Evolutionary conservation across 306 rosid genomes (phyloP).

Genomic region (Betula pendula): DNA sequence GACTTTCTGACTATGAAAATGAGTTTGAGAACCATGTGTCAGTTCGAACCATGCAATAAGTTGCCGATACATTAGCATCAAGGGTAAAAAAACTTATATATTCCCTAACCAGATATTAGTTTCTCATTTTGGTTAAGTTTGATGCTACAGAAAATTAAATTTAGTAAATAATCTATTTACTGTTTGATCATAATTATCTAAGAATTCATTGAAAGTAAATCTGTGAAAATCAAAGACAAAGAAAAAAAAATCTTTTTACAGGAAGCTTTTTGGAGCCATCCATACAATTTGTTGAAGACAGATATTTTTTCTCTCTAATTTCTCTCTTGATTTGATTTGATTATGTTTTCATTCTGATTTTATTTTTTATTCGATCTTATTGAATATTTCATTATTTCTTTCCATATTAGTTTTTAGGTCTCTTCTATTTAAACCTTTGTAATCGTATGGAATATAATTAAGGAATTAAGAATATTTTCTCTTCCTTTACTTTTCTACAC

Average conservation of each 20-base stretch:
- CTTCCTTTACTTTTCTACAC: no score
- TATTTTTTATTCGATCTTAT: no score
- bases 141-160: background rate
- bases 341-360: no score
- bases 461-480: no score
- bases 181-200: background rate
- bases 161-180: background rate
- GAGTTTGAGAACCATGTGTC: background rate
- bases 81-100: background rate
- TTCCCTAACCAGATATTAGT: background rate
- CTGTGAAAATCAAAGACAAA: background rate
- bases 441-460: no score
- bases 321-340: no score
- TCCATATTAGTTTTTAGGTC: no score
- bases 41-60: background rate
- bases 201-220: conserved; percentile 1
- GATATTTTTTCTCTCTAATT: no score
- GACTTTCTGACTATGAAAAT: background rate
- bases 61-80: background rate
- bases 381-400: no score
- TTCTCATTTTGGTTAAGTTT: background rate
- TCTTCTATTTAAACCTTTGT: no score
- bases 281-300: no score
- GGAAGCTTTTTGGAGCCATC: conserved; percentile 1
- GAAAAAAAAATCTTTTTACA: background rate